phyloP scores from a whole-genome alignment of 345 rosid species.

The Melaleuca quinquenervia region DNA sequence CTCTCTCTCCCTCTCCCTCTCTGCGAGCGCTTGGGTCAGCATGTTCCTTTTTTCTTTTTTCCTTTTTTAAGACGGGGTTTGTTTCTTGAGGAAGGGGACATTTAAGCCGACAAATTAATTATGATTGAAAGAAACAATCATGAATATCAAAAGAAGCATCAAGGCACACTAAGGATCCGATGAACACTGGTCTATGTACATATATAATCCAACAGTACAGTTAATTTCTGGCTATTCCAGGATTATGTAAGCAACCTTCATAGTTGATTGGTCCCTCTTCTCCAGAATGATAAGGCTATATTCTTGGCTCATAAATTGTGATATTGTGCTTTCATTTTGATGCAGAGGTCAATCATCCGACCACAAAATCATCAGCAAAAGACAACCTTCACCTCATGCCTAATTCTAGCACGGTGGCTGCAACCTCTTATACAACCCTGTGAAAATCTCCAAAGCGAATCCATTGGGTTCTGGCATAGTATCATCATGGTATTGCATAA shows the following conservation, averaged over 20 bases:
- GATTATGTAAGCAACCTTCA: neutral
- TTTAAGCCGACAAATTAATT: neutral
- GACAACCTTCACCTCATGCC: neutral
- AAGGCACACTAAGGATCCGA: neutral
- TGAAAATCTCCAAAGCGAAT: neutral
- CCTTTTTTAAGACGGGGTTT: too few species aligned
- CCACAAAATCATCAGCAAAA: neutral
- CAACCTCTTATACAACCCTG: neutral
- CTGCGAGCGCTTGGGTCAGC: too few species aligned
- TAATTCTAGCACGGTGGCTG: neutral
- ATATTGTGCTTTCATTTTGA: neutral
- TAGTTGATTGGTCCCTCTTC: too few species aligned
- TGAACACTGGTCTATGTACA: neutral
- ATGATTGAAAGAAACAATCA: neutral
- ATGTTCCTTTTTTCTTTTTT: too few species aligned
- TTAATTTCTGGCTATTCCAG: neutral
- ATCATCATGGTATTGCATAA: neutral
- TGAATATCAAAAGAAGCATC: neutral
- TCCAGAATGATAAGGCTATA: too few species aligned
- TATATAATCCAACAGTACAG: neutral
- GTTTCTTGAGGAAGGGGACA: too few species aligned
- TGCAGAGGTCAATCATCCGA: neutral
- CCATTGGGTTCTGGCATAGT: neutral
- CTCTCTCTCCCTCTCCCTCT: neutral
- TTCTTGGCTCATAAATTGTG: too few species aligned